Conservation (phyloP, 106 monocot genomes). For the Apostasia shenzhenica region DNA sequence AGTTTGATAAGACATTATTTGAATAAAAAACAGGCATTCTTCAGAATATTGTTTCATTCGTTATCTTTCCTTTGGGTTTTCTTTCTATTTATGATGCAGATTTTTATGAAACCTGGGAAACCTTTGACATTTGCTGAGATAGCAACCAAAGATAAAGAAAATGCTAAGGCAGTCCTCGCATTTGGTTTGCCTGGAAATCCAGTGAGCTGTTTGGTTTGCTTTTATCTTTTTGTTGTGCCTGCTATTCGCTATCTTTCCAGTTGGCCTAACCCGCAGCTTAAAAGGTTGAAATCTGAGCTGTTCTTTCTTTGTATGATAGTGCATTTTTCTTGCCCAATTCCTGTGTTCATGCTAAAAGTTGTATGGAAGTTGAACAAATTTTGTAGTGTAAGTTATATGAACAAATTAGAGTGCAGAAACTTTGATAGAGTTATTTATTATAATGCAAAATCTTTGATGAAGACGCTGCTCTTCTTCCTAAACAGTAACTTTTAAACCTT, state of each 20-base stretch:
- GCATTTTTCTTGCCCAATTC: no score
- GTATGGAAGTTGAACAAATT: no score
- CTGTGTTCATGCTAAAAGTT: no score
- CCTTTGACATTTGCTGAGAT: conserved; percentile 90
- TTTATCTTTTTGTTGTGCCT: conserved; percentile 87
- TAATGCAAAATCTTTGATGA: no score
- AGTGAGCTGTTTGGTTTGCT: conserved; percentile 91
- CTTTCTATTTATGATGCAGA: conserved; percentile 29
- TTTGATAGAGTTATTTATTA: no score
- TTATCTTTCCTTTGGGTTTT: background rate
- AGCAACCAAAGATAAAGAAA: conserved; percentile 16
- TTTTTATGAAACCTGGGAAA: conserved; percentile 91
- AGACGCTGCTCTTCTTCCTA: no score
- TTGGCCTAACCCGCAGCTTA: conserved; percentile 64
- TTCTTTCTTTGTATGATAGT: background rate
- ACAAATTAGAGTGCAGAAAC: no score
- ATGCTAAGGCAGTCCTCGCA: conserved; percentile 50
- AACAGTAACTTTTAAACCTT: no score
- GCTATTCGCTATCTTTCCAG: conserved; percentile 78
- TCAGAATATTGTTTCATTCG: no score
- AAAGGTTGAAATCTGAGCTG: conserved; percentile 35
- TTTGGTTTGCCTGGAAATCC: conserved; percentile 99
- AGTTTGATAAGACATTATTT: no score
- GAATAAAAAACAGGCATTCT: no score
- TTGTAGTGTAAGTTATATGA: no score